phyloP scores from a whole-genome alignment of 1,284 basidiomycete species.

The Tausonia pullulans region DNA sequence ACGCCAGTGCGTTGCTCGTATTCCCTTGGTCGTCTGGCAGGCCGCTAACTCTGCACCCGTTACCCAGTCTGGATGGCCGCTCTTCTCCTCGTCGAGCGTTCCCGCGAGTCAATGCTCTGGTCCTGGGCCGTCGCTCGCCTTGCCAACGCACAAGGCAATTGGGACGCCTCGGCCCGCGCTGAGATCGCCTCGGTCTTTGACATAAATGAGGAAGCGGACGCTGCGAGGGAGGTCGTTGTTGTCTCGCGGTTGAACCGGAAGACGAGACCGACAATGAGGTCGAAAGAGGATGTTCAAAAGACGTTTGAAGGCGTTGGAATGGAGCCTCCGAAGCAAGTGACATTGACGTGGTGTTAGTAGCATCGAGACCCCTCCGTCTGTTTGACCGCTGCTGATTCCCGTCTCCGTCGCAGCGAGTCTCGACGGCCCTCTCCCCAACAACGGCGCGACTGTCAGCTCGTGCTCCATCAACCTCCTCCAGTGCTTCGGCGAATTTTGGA shows the following conservation, averaged over 20 bases:
- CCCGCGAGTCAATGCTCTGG: slow-evolving; percentile 12
- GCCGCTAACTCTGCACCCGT: too few species aligned
- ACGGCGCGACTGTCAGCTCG: not conserved
- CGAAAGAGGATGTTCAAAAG: not conserved
- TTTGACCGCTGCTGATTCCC: too few species aligned
- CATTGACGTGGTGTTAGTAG: slow-evolving; percentile 2
- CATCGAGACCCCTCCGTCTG: too few species aligned
- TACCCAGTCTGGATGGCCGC: slow-evolving; percentile 3
- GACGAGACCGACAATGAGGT: not conserved
- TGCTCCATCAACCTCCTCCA: slow-evolving; percentile 29
- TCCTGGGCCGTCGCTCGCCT: slow-evolving; percentile 4
- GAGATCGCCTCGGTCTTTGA: slow-evolving; percentile 16
- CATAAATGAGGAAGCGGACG: not conserved
- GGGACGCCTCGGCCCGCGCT: slow-evolving; percentile 23
- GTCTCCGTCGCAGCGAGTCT: slow-evolving; percentile 1
- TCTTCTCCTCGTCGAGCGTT: slow-evolving; percentile 11
- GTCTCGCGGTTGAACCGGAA: not conserved
- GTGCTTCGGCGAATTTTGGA: slow-evolving; percentile 32
- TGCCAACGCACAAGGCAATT: slow-evolving; percentile 18
- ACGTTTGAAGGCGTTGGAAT: not conserved
- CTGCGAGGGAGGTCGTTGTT: not conserved
- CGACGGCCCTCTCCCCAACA: slow-evolving; percentile 5
- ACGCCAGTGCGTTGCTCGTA: not conserved
- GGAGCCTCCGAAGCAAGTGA: not conserved
- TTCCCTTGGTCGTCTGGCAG: too few species aligned